Base-by-base conservation (phyloP, 441 rosid species). In the Populus hybrid region DNA sequence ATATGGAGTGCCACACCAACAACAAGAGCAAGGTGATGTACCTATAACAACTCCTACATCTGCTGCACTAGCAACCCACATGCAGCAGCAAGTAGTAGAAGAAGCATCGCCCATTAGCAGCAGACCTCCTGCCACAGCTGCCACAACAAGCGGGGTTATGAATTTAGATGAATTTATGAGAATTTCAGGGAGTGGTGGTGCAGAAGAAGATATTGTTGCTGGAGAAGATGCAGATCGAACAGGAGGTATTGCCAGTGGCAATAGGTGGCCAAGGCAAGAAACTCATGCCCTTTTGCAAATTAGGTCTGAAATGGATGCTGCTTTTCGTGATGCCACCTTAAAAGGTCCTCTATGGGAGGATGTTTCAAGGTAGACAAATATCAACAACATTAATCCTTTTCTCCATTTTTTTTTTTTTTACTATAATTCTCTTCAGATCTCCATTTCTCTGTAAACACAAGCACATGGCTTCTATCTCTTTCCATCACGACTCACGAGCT, bases 301-400 rank as follows among this genome's bases (percentile, higher is more conserved):
- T 86, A 88, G 97, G 91, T 90, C 94, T 40, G 97, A 93, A 18
- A 93, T 93, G 97, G 94, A 91, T 75, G 88, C 90, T 7, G 77
- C 76, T 69, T 93, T 93, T 80, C 93, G 91, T 32, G 96, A 91
- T 75, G 91, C 98, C 82, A 83, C 94, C 79, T 85, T 89, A 71
- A 93, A 93, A 81, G 92, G 91, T 73, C 96, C 96, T 46, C 91
- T 93, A 9, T 93, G 98, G 98, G 98, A 90, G 83, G 90, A 89
- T 66, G 90, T 93, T 50, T 91, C 98, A 80, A 90, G 96, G 98
- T 93, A 72, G 9, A 38, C 0, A 38, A 38, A 38, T n/a, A 34
- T 32, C 40, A 53, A 65, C 35, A 30, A 30, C 32, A 30, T 30
- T 30, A 65, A 10, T 6, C 42, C 23, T 9, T 61, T n/a, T 26